Evolutionary conservation across 1,139 yeast genomes (phyloP).

Genomic region (Arxiozyma heterogenica): DNA sequence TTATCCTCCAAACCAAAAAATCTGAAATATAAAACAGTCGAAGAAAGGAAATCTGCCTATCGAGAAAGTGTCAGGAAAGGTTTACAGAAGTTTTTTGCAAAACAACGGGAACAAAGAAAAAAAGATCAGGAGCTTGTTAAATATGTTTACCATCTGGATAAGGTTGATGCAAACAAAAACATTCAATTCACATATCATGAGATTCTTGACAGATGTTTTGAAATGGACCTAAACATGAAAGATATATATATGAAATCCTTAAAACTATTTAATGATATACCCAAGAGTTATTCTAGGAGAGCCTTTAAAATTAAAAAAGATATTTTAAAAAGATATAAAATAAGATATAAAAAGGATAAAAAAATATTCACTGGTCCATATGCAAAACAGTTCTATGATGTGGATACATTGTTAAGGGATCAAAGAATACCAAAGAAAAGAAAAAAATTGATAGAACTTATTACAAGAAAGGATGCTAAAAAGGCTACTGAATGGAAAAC

Average conservation of each 20-base stretch:
- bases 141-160: not conserved
- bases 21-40: not conserved
- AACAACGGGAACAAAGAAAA: not conserved
- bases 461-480: constrained; percentile 13
- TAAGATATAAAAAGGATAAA: not conserved
- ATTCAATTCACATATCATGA: constrained; percentile 23
- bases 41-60: not conserved
- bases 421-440: constrained; percentile 15
- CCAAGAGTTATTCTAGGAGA: constrained; percentile 15
- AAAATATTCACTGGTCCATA: not conserved
- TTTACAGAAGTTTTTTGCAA: not conserved
- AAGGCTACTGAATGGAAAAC: constrained; percentile 18
- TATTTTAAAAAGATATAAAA: constrained; percentile 15
- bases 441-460: constrained; percentile 12
- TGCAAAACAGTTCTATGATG: not conserved
- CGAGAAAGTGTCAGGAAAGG: not conserved
- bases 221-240: constrained; percentile 26
- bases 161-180: constrained; percentile 8
- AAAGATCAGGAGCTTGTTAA: not conserved
- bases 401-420: constrained; percentile 7
- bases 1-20: not conserved
- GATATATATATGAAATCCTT: constrained; percentile 27
- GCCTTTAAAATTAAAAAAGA: constrained; percentile 22
- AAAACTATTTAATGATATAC: constrained; percentile 26
- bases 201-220: constrained; percentile 25